A percentile compares a stretch with the other conserved stretches of the same genome.
These are phyloP conservation scores for Aureobasidium sp. DNA, from an alignment of 2,329 filamentous ascomycete species.

Conservation along the genomic window DNA sequence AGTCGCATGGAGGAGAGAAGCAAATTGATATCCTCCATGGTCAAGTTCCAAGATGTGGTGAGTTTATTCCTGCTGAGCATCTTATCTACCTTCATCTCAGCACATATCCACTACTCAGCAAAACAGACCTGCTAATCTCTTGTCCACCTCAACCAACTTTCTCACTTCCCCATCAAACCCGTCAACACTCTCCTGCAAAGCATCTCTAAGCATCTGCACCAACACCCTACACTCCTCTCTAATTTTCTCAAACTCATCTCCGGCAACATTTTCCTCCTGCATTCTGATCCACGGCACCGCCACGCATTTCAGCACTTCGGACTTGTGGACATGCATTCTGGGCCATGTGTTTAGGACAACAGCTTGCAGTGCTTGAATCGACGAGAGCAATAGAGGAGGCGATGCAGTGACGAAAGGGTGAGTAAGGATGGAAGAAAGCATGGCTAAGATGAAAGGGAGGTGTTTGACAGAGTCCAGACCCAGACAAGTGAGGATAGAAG, in stretches of 20 bases:
- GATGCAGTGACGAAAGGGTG: conserved; percentile 60
- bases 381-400: conserved; percentile 47
- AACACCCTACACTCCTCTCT: conserved; percentile 20
- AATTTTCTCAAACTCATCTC: conserved; percentile 15
- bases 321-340: conserved; percentile 55
- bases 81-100: too few species aligned
- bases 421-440: conserved; percentile 57
- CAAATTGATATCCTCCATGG: too few species aligned
- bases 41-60: too few species aligned
- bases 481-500: conserved; percentile 47
- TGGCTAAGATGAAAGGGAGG: conserved; percentile 61
- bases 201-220: conserved; percentile 23
- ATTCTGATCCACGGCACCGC: conserved; percentile 32
- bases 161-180: conserved; percentile 25
- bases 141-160: conserved; percentile 19
- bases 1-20: too few species aligned
- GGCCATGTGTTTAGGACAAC: conserved; percentile 63
- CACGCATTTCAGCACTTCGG: conserved; percentile 57
- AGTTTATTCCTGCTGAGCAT: too few species aligned
- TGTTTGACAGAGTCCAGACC: conserved; percentile 61
- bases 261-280: conserved; percentile 11
- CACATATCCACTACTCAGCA: neutral
- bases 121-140: neutral
- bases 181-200: conserved; percentile 21
- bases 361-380: conserved; percentile 48